Percentiles rank a stretch among this genome's conserved stretches.
Conservation (phyloP, 257 asterid species). For the Forsythia suspensa region DNA sequence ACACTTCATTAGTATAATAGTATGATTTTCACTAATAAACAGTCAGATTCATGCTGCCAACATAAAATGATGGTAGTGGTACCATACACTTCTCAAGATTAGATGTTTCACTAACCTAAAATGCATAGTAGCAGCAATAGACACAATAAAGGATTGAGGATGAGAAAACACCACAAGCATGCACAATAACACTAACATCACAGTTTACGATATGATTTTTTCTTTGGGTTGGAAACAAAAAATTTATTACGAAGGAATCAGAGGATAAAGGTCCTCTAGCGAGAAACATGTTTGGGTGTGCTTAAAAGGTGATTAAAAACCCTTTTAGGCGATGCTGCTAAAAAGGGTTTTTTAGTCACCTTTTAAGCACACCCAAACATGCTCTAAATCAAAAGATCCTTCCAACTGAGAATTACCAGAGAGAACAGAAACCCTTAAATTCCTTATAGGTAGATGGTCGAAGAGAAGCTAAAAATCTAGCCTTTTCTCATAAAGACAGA, state of each 20-base stretch:
- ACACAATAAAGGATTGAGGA: conserved; percentile 6
- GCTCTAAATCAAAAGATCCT: background rate
- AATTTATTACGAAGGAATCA: background rate
- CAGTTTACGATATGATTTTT: background rate
- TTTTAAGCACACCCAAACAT: background rate
- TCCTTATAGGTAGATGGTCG: background rate
- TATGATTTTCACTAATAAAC: background rate
- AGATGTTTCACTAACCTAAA: background rate
- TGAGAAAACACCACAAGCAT: conserved; percentile 13
- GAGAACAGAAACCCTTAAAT: background rate
- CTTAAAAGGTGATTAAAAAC: background rate
- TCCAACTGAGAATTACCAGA: background rate
- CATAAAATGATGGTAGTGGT: background rate
- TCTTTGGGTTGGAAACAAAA: background rate
- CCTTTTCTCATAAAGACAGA: background rate
- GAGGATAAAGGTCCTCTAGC: background rate
- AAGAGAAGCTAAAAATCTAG: background rate
- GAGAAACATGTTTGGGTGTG: background rate
- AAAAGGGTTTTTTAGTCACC: background rate
- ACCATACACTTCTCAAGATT: background rate
- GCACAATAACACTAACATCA: conserved; percentile 11
- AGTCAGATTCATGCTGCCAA: conserved; percentile 13
- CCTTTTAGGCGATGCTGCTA: background rate
- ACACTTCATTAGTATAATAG: background rate
- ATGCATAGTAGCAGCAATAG: background rate